Base-by-base conservation (phyloP, 1,284 basidiomycete species). In the Microbotryum saponariae region DNA sequence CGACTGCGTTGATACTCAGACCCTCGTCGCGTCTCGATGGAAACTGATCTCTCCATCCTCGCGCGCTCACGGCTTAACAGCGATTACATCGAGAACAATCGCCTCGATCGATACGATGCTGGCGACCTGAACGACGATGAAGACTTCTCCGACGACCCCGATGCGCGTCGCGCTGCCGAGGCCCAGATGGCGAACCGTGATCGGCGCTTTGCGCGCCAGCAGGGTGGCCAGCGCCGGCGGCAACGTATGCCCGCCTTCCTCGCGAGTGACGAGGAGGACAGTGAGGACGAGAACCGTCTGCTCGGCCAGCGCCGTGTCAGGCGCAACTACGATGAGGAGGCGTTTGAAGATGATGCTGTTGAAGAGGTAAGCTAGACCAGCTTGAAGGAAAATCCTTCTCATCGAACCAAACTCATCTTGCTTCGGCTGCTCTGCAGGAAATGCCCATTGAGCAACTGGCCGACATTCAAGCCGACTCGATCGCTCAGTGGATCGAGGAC, bases 391-490 rank as follows among this genome's bases (percentile, higher is more conserved):
- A 25, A 12, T 33, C 0, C 33, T 21, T 1, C 14, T 42, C 37
- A 42, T 16, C 6, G 37, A 18, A 21, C 46, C 45, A 52, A 51
- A 50, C 37, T 16, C 7, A 18, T 47, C 8, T 12, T 45, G 9
- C 70, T 56, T 33, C 51, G 49, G 2, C 23, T 23, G 18, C 37
- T 31, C 9, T 61, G n/a, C 72, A 97, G 84, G 93, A 97, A 75
- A 81, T 99, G 61, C 91, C 93, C 0, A 77, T 97, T 52, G 94
- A 98, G 74, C 92, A 99, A 78, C 80, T 99, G 16, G 90, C 89
- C 67, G 94, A 99, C 73, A 90, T 98, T 80, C 97, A 97, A 75
- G 90, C 93, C 37, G 90, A 93, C 72, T 92, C 91, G 21, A 91
- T 98, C 59, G 88, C 89, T 9, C 92, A 96, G 75, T 99, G 96